Evolutionary conservation across 257 asterid genomes (phyloP).

Genomic region (Plantago major): DNA sequence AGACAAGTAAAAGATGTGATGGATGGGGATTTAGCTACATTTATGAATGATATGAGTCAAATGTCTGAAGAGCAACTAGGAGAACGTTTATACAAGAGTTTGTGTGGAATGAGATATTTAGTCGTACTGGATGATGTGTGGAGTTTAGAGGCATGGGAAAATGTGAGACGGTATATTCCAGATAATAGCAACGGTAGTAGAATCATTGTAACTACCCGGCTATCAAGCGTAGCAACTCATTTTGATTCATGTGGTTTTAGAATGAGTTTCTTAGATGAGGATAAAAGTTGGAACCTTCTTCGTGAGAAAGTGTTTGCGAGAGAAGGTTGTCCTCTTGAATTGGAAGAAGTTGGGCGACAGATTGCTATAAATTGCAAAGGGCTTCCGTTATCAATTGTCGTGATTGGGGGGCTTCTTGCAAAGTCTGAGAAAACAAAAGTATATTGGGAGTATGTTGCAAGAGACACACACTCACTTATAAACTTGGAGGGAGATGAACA

Average conservation of each 20-base stretch:
- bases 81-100: too few relatives aligned
- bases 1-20: too few relatives aligned
- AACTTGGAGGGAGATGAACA: slow-evolving; percentile 3
- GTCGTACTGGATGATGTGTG: too few relatives aligned
- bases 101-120: too few relatives aligned
- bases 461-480: slow-evolving; percentile 9
- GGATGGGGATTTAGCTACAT: too few relatives aligned
- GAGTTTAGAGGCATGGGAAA: too few relatives aligned
- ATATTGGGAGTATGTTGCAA: slow-evolving; percentile 2
- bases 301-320: slow-evolving; percentile 8
- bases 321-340: slow-evolving; percentile 12
- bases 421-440: neutral
- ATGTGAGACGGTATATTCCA: neutral
- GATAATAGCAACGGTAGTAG: slow-evolving; percentile 2
- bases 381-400: slow-evolving; percentile 21
- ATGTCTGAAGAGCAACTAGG: too few relatives aligned
- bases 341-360: slow-evolving; percentile 6
- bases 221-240: neutral
- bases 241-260: neutral
- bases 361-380: slow-evolving; percentile 20
- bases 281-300: slow-evolving; percentile 7
- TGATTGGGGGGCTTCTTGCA: slow-evolving; percentile 19
- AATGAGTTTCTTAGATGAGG: slow-evolving; percentile 3
- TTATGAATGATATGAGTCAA: too few relatives aligned
- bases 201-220: slow-evolving; percentile 16